phyloP scores from a whole-genome alignment of 1,139 yeast genomes.

The Taphrina confusa region DNA sequence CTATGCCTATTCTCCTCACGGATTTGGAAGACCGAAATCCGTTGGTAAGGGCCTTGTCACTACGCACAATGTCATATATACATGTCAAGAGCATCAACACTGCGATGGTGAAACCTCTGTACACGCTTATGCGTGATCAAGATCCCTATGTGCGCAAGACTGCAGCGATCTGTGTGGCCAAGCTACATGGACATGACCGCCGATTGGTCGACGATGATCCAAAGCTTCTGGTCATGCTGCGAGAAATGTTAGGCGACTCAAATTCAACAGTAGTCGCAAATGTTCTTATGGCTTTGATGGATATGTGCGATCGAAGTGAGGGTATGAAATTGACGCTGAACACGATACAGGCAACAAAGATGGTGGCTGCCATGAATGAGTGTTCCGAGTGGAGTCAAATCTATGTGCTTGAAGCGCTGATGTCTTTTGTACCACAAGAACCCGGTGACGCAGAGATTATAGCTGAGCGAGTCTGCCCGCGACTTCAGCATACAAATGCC shows the following conservation, averaged over 20 bases:
- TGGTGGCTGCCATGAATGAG: conserved; percentile 55
- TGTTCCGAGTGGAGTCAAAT: conserved; percentile 83
- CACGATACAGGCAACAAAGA: conserved; percentile 56
- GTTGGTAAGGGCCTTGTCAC: conserved; percentile 56
- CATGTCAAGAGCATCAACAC: conserved; percentile 58
- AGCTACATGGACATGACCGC: conserved; percentile 62
- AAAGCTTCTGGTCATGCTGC: conserved; percentile 48
- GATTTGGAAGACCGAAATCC: conserved; percentile 56
- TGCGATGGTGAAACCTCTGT: conserved; percentile 50
- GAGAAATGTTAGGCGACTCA: conserved; percentile 58
- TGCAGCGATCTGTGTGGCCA: conserved; percentile 70
- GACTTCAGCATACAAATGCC: conserved; percentile 77
- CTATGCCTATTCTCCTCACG: conserved; percentile 52
- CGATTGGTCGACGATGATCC: conserved; percentile 51
- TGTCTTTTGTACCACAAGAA: conserved; percentile 70
- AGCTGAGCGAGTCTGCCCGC: conserved; percentile 69
- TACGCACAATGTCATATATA: conserved; percentile 65
- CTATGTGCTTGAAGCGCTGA: conserved; percentile 66
- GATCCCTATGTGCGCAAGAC: conserved; percentile 67
- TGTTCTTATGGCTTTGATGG: conserved; percentile 68
- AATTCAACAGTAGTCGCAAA: conserved; percentile 68
- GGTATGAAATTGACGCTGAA: conserved; percentile 59
- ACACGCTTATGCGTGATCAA: conserved; percentile 52
- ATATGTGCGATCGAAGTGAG: conserved; percentile 61
- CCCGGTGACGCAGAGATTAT: conserved; percentile 65